phyloP scores from a whole-genome alignment of 2,329 filamentous ascomycete species.

The Penicillium sp. region DNA sequence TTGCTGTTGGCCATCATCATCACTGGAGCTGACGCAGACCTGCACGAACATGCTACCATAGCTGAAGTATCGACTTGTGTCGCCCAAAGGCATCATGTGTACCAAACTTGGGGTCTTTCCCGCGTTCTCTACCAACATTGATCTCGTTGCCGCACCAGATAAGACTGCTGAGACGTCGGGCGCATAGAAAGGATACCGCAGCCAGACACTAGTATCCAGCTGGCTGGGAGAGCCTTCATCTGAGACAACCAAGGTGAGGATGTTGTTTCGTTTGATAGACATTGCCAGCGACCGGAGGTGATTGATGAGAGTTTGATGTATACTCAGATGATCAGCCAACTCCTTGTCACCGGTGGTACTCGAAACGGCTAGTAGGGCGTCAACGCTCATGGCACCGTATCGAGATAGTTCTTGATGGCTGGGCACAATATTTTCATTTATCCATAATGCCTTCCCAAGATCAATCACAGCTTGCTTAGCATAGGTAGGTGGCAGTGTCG shows the following conservation, averaged over 20 bases:
- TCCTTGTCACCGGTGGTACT: slow-evolving; percentile 46
- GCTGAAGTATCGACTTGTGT: slow-evolving; percentile 70
- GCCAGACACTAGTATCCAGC: slow-evolving; percentile 78
- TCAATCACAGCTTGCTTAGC: slow-evolving; percentile 78
- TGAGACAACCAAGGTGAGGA: slow-evolving; percentile 63
- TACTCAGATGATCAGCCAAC: slow-evolving; percentile 48
- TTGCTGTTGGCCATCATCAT: slow-evolving; percentile 62
- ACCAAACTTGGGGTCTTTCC: slow-evolving; percentile 53
- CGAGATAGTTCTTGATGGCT: slow-evolving; percentile 38
- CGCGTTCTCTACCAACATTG: slow-evolving; percentile 48
- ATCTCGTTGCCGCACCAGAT: slow-evolving; percentile 54
- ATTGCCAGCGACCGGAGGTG: slow-evolving; percentile 71
- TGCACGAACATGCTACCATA: slow-evolving; percentile 76
- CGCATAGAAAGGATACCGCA: slow-evolving; percentile 71
- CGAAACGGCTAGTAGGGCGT: slow-evolving; percentile 41
- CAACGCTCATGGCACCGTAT: slow-evolving; percentile 42
- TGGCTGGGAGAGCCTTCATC: slow-evolving; percentile 69
- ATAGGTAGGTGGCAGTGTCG: slow-evolving; percentile 43
- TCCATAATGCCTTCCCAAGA: slow-evolving; percentile 81
- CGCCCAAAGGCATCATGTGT: slow-evolving; percentile 72
- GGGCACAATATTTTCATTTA: slow-evolving; percentile 50
- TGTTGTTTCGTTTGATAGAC: slow-evolving; percentile 80
- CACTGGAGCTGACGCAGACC: slow-evolving; percentile 66
- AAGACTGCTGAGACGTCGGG: slow-evolving; percentile 70
- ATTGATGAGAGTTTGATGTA: slow-evolving; percentile 57